Base-by-base conservation (phyloP, 257 asterid genomes). In the Nicotiana tabacum region DNA sequence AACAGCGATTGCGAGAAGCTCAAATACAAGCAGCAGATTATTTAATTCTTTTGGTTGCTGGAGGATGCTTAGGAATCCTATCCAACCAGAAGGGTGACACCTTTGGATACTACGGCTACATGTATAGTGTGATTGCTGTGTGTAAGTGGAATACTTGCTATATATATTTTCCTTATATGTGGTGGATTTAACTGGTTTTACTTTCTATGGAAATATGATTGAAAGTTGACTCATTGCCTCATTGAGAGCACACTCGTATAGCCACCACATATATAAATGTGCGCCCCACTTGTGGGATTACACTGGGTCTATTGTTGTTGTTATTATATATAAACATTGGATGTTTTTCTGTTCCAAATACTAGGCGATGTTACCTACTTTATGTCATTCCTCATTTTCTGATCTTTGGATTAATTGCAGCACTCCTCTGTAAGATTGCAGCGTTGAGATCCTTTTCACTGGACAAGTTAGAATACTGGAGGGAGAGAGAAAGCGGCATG, bases 1-100 rank as follows among this genome's bases (percentile, higher is more conserved):
- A 92, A 90, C 99, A 96, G 86, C 90, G 98, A 85, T 86, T 96
- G 74, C 92, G 99, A 88, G 99, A 96, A 91, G 97, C 98, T 67
- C 87, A 92, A 85, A 60, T 93, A 33, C 99, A 93, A 91, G 98
- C 97, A 82, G 98, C 92, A 39, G 99, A 96, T 86, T 96, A 89
- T 86, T 78, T 96, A 77, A 94, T 94, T 87, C 99, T 96, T 85
- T 84, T 96, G 88, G 90, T 96, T 60, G 99, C 98, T 77, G 99
- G 98, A 89, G 98, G 97, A 48, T 92, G 98, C 92, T 83, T 96
- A 85, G 98, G 99, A 89, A 90, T 91, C 84, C 98, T 96, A 84
- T 89, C 97, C 29, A 92, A 91, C 88, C 91, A 88, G 76, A 90
- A 90, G 89, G 99, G 97, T 1, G 99, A 96, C 87, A 93, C 98